Base-by-base conservation (phyloP, 2,329 filamentous ascomycete genomes). In the Penicillium janthinellum region DNA sequence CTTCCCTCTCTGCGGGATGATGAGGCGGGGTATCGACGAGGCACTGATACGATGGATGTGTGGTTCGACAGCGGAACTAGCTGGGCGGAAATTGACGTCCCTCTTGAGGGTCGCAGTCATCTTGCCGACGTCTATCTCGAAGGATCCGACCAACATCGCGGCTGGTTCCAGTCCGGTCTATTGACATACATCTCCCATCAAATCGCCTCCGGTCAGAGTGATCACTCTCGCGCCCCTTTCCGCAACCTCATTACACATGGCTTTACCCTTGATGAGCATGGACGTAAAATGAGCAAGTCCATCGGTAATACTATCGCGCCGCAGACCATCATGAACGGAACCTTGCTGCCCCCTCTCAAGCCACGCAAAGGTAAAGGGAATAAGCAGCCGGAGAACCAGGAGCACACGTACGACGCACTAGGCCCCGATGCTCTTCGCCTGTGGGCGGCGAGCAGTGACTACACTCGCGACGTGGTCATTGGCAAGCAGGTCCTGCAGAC, bases 201-300 rank as follows among this genome's bases (percentile, higher is more conserved):
- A 58, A 73, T 77, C 45, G 72, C 76, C 4, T 73, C 76, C 2
- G 64, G 71, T 0, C 68, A 72, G 5, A 65, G 61, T 0, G 68
- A 74, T 5, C 69, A 58, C 4, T 64, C 78, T 35, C 75, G 75
- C 64, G 83, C 94, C 0, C 95, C 95, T 0, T 99, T 96, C 80
- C 90, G 88, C 71, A 90, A 87, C 3, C 82, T 99, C n/a, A 88
- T 97, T 61, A 99, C 95, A 0, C 95, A 99, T 72, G 95, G 95
- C 0, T 99, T 99, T 73, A 93, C 92, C 0, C 85, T 99, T 2
- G 95, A 99, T 69, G 84, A 89, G 52, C 81, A 90, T 38, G 93
- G 93, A n/a, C 92, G 91, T 73, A 99, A 99, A 76, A 99, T 99
- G 95, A 97, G 93, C 73, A 99, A 99, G 76, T 97, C 92, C 0